Evolutionary conservation across 768 basidiomycete species (phyloP), one percentile per base, ranked within the genome.

Genomic region (Podaxis sp.): DNA sequence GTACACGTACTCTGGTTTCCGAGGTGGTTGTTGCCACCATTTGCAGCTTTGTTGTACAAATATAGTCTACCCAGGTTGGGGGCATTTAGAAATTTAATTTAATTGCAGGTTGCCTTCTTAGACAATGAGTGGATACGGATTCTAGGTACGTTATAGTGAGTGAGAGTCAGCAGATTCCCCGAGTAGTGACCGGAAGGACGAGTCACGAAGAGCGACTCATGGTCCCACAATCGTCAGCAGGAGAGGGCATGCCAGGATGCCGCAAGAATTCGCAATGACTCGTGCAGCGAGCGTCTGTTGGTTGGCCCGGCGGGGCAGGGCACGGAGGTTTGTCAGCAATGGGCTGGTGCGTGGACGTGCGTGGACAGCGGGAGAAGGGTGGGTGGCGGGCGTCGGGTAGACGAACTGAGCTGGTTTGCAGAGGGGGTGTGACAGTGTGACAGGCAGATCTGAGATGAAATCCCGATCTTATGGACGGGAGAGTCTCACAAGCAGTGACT

Each of bases 401-500:
- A 12, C 33, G 61, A 63, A 57, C 61, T 30, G 61, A 63, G 46
- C 61, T n/a, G 61, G 61, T 28, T 63, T 33, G 52, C 19, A 46
- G 15, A 12, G 36, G 26, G 26, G 30, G 48, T 22, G 61, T 63
- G 61, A 56, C 46, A 1, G 52, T 13, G 61, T 63, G 61, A 62
- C 61, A 3, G 8, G 55, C 7, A 40, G 65, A 71, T 63, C 74
- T 53, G 46, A 64, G 59, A 49, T 59, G 22, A 2, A 33, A 33
- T 9, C 63, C 63, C 52, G 55, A 64, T 64, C 51, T 51, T 12
- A 51, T 28, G 30, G 40, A 59, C 24, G 52, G 28, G 62, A 49
- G 63, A 56, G 68, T 67, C 67, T 69, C 67, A 65, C 63, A 54
- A 54, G 57, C 59, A 63, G 49, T 65, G 54, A 63, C 59, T 63